Evolutionary conservation across 306 rosid species (phyloP).

Genomic region (Rosa rugosa): DNA sequence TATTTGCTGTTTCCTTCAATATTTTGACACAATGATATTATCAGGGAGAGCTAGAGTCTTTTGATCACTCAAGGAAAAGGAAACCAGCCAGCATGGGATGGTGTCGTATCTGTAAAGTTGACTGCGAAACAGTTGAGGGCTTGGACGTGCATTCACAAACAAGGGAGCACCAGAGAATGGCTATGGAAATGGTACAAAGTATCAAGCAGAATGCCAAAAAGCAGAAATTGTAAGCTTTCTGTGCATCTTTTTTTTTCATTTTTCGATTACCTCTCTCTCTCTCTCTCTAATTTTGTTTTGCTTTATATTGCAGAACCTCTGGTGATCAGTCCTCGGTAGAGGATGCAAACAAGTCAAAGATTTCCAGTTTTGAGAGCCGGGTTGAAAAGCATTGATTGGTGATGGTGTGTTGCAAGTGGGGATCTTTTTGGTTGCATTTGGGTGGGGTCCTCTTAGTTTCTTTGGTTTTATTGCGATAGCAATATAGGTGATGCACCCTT

Average conservation of each 20-base stretch:
- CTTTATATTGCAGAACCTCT: conserved; percentile 41
- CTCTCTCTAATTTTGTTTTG: conserved; percentile 10
- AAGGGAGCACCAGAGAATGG: conserved; percentile 89
- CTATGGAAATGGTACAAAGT: conserved; percentile 85
- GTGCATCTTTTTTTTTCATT: neutral
- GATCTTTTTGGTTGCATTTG: conserved; percentile 34
- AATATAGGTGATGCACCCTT: conserved; percentile 47
- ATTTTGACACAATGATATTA: conserved; percentile 28
- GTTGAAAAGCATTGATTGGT: conserved; percentile 58
- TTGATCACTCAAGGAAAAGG: conserved; percentile 73
- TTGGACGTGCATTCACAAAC: conserved; percentile 95
- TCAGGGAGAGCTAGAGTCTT: conserved; percentile 74
- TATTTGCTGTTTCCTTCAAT: neutral
- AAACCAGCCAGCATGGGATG: conserved; percentile 79
- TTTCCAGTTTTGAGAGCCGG: conserved; percentile 49
- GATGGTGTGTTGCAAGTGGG: conserved; percentile 36
- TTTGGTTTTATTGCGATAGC: conserved; percentile 53
- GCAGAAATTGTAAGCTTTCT: conserved; percentile 60
- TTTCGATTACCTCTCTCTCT: neutral
- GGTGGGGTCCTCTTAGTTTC: conserved; percentile 43
- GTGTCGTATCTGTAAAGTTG: conserved; percentile 97
- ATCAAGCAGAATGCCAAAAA: conserved; percentile 93
- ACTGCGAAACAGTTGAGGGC: conserved; percentile 95
- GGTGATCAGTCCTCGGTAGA: conserved; percentile 60
- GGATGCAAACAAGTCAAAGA: conserved; percentile 60